Base-by-base conservation (phyloP, 495 filamentous ascomycete species). In the Penicillium paxilli region DNA sequence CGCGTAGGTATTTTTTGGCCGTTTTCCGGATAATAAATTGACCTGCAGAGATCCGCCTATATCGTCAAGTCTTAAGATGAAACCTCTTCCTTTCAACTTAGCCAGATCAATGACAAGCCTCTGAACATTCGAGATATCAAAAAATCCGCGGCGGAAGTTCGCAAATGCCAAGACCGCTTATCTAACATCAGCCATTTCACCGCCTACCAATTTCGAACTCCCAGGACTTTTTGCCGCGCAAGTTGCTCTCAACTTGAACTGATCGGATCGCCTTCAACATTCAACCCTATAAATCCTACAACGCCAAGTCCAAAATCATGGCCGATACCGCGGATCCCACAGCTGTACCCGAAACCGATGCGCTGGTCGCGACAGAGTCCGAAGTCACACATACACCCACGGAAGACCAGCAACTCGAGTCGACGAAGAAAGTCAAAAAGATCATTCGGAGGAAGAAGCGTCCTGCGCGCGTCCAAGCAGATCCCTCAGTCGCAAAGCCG, bases 401-500 rank as follows among this genome's bases (percentile, higher is more conserved):
- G 41, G 54, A 22, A 28, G 58, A 64, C 17, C 51, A 57, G 23
- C 55, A 62, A 35, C 47, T 58, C 11, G 46, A 59, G 40, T 33
- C 65, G 50, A 50, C 30, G 10, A 80, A 79, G 58, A 82, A 81
- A 51, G 80, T 69, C 16, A 82, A 80, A 52, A 79, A 75, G 63
- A 77, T 82, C 42, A 75, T 82, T 48, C 69, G 79, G 14, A 71
- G 72, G 24, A 82, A 82, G 59, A 67, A 71, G 46, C 66, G 77
- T 6, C 78, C 79, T 37, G 85, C 86, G 2, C 79, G 83, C 3
- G 80, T 83, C 0, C 85, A 97, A 72, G 85, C 96, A 54, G 95
- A 98, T 62, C 84, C 93, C 1, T 80, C 85, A 7, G 83, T 84
- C n/a, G 79, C 95, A 65, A 87, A 84, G 66, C 84, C 84, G 44